These are phyloP conservation scores for Fragaria nilgerrensis DNA, from an alignment of 306 rosid species.

Conservation along the genomic window DNA sequence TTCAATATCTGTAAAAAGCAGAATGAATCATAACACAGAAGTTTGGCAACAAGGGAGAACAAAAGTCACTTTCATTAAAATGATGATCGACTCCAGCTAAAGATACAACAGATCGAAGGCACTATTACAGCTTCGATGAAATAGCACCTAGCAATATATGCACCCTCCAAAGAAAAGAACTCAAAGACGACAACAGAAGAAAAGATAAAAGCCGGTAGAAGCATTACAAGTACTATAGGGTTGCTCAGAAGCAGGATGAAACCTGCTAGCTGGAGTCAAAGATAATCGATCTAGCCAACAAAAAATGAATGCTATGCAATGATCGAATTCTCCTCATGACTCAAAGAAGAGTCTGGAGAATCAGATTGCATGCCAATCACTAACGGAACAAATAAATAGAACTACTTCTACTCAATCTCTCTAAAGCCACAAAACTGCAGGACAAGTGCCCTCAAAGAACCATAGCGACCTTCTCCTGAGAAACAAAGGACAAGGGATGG, in stretches of 20 bases:
- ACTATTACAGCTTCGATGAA: conserved; percentile 45
- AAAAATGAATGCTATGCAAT: conserved; percentile 47
- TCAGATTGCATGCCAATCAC: conserved; percentile 39
- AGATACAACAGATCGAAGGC: conserved; percentile 46
- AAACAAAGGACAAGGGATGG: conserved; percentile 57
- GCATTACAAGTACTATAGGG: conserved; percentile 39
- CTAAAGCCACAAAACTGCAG: conserved; percentile 73
- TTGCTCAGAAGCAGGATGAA: conserved; percentile 45
- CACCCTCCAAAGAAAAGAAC: conserved; percentile 38
- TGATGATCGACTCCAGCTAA: conserved; percentile 35
- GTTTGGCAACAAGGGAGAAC: neutral
- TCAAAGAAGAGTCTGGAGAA: conserved; percentile 34
- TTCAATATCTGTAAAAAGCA: neutral
- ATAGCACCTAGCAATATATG: conserved; percentile 38
- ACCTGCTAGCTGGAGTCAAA: conserved; percentile 47
- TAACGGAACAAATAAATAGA: conserved; percentile 29
- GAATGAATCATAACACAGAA: neutral
- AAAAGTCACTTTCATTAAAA: conserved; percentile 43
- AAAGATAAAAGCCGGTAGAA: conserved; percentile 37
- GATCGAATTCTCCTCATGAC: conserved; percentile 32
- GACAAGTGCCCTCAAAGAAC: conserved; percentile 61
- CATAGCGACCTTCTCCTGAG: conserved; percentile 89
- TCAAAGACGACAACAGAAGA: conserved; percentile 28
- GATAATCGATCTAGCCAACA: conserved; percentile 41
- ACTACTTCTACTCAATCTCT: conserved; percentile 50